Base-by-base conservation (phyloP, 805 yeast species). In the Hanseniaspora occidentalis region DNA sequence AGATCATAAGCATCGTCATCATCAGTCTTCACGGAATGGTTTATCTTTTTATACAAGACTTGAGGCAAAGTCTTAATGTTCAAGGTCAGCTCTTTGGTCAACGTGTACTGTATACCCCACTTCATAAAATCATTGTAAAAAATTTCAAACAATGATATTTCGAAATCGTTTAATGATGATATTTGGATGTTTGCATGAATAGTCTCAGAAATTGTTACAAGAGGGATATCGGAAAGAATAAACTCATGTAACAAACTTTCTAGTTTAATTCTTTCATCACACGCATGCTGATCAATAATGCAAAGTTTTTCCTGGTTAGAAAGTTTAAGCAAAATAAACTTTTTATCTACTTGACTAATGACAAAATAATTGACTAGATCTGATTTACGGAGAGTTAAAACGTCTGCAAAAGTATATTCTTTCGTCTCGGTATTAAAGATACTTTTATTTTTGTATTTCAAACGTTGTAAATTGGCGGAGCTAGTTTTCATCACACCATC, bases 211-310 rank as follows among this genome's bases (percentile, higher is more conserved):
- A 2, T 20, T 19, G 14, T 31, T 4, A 14, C 26, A 36, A 2
- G 7, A 8, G 3, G 26, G 16, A 10, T 20, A 14, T 14, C 2
- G 22, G 23, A 14, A 9, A 4, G 14, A 2, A 73, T 50, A 40
- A 65, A 62, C 2, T 63, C 64, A 25, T 53, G 46, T n/a, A 73
- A 57, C 10, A 69, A 49, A 1, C 44, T 38, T 49, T 85, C 95
- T 2, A 80, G 69, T 36, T 65, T 64, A 0, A 82, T 64, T 41
- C 95, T 57, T 52, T 85, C 95, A 57, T 82, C 94, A 40, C 79
- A 74, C 0, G 95, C 95, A 62, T 85, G 95, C 50, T 84, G 95
- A 52, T 85, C 95, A 4, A 81, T 50, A 1, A 73, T 58, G 17
- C 73, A 54, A 13, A 73, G 48, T 0, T 51, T 35, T 1, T 45